Conservation (phyloP, 2,329 filamentous ascomycete species). For the Alternaria viburni region DNA sequence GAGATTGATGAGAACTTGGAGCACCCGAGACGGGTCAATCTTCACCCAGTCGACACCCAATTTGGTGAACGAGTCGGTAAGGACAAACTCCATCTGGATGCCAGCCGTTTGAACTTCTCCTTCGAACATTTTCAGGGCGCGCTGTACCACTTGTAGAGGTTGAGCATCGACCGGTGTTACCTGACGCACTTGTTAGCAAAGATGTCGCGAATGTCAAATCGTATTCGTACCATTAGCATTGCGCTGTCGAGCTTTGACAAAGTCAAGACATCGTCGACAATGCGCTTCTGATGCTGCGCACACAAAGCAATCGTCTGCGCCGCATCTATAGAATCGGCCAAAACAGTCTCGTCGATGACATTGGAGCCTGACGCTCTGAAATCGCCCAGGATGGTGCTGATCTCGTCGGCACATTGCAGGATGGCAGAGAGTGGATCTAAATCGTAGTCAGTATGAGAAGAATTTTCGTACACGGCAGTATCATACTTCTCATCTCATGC, state of each 20-base stretch:
- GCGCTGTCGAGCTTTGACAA: slow-evolving; percentile 72
- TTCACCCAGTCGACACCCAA: slow-evolving; percentile 70
- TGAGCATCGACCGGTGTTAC: slow-evolving; percentile 73
- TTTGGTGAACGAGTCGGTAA: slow-evolving; percentile 66
- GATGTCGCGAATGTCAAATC: not conserved
- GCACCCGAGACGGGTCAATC: slow-evolving; percentile 75
- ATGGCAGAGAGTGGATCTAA: slow-evolving; percentile 72
- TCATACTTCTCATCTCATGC: slow-evolving; percentile 71
- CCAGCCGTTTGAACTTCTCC: slow-evolving; percentile 73
- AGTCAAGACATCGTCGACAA: slow-evolving; percentile 57
- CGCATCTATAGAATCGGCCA: slow-evolving; percentile 71
- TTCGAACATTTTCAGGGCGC: slow-evolving; percentile 78
- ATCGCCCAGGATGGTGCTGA: slow-evolving; percentile 59
- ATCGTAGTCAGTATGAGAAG: not conserved
- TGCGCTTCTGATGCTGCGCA: slow-evolving; percentile 76
- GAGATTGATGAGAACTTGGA: slow-evolving; percentile 77
- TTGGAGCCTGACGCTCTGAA: slow-evolving; percentile 56
- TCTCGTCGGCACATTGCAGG: slow-evolving; percentile 78
- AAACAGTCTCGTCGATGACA: slow-evolving; percentile 54
- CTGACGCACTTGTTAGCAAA: slow-evolving; percentile 14
- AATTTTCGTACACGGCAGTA: not conserved
- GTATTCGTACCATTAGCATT: slow-evolving; percentile 62
- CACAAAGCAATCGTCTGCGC: slow-evolving; percentile 80
- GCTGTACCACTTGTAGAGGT: slow-evolving; percentile 69
- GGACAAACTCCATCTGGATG: slow-evolving; percentile 69